A percentile compares a stretch with the other conserved stretches of the same genome.
Conservation (phyloP, 2,329 filamentous ascomycete genomes). For the Coniochaeta ligniaria region DNA sequence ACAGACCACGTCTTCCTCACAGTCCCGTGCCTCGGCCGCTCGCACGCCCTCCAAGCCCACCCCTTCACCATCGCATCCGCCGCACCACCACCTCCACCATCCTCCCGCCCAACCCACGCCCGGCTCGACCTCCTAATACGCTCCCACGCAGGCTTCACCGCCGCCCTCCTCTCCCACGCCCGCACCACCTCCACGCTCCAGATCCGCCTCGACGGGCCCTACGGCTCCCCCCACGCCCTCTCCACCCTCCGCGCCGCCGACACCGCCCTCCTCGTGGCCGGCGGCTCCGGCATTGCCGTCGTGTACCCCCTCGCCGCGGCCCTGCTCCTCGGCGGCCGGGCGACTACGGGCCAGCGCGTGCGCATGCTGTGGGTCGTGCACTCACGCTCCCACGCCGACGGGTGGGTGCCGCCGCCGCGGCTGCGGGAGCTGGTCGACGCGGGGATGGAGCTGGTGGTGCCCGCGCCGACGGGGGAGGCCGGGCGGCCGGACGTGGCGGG, state of each 20-base stretch:
- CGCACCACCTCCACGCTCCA: constrained; percentile 15
- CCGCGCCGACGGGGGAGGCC: constrained; percentile 43
- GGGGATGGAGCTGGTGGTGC: constrained; percentile 45
- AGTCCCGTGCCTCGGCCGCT: constrained; percentile 44
- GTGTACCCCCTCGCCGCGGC: constrained; percentile 53
- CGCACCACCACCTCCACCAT: constrained; percentile 28
- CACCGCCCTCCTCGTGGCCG: constrained; percentile 49
- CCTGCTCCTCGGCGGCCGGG: constrained; percentile 23
- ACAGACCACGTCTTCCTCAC: constrained; percentile 59
- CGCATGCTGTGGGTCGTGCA: constrained; percentile 55
- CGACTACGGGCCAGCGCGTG: constrained; percentile 25
- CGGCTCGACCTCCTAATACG: constrained; percentile 53
- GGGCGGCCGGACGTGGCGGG: constrained; percentile 44
- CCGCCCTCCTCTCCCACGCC: constrained; percentile 44
- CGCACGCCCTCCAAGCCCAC: constrained; percentile 51
- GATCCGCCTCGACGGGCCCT: constrained; percentile 56
- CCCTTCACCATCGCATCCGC: constrained; percentile 61
- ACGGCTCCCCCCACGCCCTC: constrained; percentile 51
- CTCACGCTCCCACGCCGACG: constrained; percentile 40
- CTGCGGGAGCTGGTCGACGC: constrained; percentile 38
- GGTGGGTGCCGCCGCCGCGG: constrained; percentile 41
- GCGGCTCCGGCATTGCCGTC: constrained; percentile 59
- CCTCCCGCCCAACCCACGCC: constrained; percentile 28
- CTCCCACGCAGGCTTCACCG: constrained; percentile 52
- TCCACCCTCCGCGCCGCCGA: constrained; percentile 41